Evolutionary conservation across 805 yeast genomes (phyloP).

Genomic region (Yamadazyma sp.): DNA sequence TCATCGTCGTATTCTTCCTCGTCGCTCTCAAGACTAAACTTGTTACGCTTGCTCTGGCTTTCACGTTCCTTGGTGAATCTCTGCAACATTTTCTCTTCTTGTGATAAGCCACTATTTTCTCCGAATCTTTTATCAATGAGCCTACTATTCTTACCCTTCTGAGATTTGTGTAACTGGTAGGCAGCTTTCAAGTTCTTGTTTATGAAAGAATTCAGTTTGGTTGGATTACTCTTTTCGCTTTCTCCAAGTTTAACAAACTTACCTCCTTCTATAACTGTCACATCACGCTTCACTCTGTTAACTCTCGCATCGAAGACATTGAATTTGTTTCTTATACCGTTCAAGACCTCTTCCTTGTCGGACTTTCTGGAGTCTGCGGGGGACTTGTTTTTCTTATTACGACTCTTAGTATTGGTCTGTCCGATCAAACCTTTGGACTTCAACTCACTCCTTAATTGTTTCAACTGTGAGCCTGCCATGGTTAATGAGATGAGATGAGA

Average conservation of each 20-base stretch:
- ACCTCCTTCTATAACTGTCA: conserved; percentile 40
- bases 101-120: conserved; percentile 73
- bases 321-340: conserved; percentile 74
- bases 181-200: conserved; percentile 50
- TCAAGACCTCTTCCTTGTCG: conserved; percentile 56
- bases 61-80: conserved; percentile 91
- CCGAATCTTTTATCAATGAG: conserved; percentile 89
- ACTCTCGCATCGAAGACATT: conserved; percentile 85
- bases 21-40: conserved; percentile 59
- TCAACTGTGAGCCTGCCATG: conserved; percentile 89
- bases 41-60: conserved; percentile 50
- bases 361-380: conserved; percentile 70
- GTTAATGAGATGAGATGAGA: conserved; percentile 15
- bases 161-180: conserved; percentile 61
- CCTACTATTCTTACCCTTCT: conserved; percentile 74
- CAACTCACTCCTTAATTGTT: conserved; percentile 73
- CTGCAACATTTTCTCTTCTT: conserved; percentile 92
- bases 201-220: conserved; percentile 35
- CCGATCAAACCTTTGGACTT: conserved; percentile 84
- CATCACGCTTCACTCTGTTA: conserved; percentile 62
- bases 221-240: conserved; percentile 34
- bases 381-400: conserved; percentile 45
- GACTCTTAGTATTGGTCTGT: conserved; percentile 67
- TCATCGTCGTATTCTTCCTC: conserved; percentile 47
- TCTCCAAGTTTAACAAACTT: conserved; percentile 45